Conservation (phyloP, 495 filamentous ascomycete species). For the Hyaloscypha hepaticicola region DNA sequence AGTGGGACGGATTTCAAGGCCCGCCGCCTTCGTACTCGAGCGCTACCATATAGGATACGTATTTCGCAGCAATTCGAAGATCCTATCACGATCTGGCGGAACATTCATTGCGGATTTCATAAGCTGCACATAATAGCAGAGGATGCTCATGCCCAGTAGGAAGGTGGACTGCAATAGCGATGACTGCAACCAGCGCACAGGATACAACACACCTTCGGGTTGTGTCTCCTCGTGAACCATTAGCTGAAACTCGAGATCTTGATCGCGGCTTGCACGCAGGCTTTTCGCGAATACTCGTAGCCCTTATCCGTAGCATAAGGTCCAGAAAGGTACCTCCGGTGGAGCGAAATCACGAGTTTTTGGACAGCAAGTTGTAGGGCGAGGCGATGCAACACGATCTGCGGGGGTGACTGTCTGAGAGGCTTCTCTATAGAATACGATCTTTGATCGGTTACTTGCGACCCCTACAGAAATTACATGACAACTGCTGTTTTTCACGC, state of each 20-base stretch:
- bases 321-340: constrained; percentile 36
- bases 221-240: constrained; percentile 43
- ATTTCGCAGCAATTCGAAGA: constrained; percentile 24
- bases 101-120: constrained; percentile 16
- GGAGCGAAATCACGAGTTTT: constrained; percentile 33
- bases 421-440: constrained; percentile 30
- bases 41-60: constrained; percentile 29
- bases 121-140: constrained; percentile 31
- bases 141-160: constrained; percentile 30
- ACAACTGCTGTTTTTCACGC: constrained; percentile 15
- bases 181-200: constrained; percentile 27
- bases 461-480: constrained; percentile 17
- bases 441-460: constrained; percentile 8
- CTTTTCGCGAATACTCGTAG: constrained; percentile 34
- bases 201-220: constrained; percentile 20
- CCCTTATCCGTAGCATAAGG: constrained; percentile 20
- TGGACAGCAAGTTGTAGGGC: constrained; percentile 34
- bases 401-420: constrained; percentile 11
- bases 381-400: constrained; percentile 34
- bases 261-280: constrained; percentile 35
- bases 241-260: constrained; percentile 39
- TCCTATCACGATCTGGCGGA: constrained; percentile 18
- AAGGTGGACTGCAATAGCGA: constrained; percentile 25
- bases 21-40: too few species aligned
- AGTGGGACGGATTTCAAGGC: too few species aligned